A percentile compares a stretch with the other conserved stretches of the same genome.
These are phyloP conservation scores for Tubosaeta sp. DNA, from an alignment of 768 basidiomycete genomes.

Conservation along the genomic window DNA sequence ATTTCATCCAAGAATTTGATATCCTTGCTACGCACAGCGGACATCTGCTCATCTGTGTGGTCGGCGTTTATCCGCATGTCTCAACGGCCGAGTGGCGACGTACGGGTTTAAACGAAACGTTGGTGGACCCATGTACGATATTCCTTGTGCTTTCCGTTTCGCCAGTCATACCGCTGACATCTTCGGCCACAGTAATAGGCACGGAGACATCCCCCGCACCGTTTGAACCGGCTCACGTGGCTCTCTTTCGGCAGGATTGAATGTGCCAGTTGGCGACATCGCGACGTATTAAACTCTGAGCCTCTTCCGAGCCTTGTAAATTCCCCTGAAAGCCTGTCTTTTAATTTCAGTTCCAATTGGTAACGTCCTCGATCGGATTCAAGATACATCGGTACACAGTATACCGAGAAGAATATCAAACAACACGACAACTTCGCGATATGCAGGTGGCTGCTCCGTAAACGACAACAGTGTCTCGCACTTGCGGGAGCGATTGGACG, in stretches of 20 bases:
- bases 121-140: slow-evolving; percentile 22
- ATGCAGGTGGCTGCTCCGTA: slow-evolving; percentile 8
- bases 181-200: slow-evolving; percentile 25
- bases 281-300: slow-evolving; percentile 17
- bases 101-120: slow-evolving; percentile 18
- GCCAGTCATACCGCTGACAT: slow-evolving; percentile 29
- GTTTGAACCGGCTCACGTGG: slow-evolving; percentile 17
- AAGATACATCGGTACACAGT: slow-evolving; percentile 26
- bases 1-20: slow-evolving; percentile 26
- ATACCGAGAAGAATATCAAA: slow-evolving; percentile 21
- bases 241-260: slow-evolving; percentile 25
- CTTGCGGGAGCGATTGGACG: slow-evolving; percentile 21
- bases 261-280: slow-evolving; percentile 17
- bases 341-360: slow-evolving; percentile 8
- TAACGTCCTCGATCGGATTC: slow-evolving; percentile 4
- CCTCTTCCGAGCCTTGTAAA: slow-evolving; percentile 21
- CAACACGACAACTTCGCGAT: slow-evolving; percentile 3
- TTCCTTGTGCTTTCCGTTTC: slow-evolving; percentile 22
- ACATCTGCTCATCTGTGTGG: slow-evolving; percentile 21
- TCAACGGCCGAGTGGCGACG: not conserved
- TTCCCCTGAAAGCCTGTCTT: slow-evolving; percentile 9
- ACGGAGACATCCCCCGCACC: slow-evolving; percentile 26
- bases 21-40: slow-evolving; percentile 21
- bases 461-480: slow-evolving; percentile 19
- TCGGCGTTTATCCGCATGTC: not conserved